Evolutionary conservation across 1,139 yeast species (phyloP).

Genomic region (Arxiozyma heterogenica): DNA sequence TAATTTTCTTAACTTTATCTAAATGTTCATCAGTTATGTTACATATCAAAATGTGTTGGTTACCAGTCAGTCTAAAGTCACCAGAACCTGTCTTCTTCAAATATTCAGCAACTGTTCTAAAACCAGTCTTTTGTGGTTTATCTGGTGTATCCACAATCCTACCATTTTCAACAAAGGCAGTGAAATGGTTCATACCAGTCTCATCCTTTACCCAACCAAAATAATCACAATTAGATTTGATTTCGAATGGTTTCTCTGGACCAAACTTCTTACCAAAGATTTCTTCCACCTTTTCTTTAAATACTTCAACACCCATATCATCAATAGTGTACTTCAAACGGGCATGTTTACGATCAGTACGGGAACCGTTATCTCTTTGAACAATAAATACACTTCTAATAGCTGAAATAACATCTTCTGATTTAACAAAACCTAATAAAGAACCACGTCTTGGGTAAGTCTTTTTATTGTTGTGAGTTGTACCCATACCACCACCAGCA

Average conservation of each 20-base stretch:
- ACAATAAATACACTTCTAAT: slow-evolving; percentile 91
- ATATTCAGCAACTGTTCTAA: slow-evolving; percentile 65
- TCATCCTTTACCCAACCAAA: slow-evolving; percentile 96
- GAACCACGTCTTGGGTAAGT: slow-evolving; percentile 95
- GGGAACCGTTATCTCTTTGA: slow-evolving; percentile 92
- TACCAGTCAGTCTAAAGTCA: slow-evolving; percentile 89
- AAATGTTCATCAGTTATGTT: slow-evolving; percentile 64
- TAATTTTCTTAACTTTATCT: slow-evolving; percentile 48
- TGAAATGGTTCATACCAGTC: slow-evolving; percentile 76
- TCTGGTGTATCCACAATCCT: slow-evolving; percentile 91
- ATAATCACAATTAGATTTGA: slow-evolving; percentile 80
- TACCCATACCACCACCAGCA: slow-evolving; percentile 99
- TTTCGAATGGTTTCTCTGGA: slow-evolving; percentile 60
- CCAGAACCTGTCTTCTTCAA: slow-evolving; percentile 51
- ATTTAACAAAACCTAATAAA: slow-evolving; percentile 63
- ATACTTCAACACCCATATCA: slow-evolving; percentile 78
- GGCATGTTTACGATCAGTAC: slow-evolving; percentile 94
- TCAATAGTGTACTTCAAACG: slow-evolving; percentile 95
- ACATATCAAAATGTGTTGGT: slow-evolving; percentile 80
- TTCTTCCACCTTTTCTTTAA: slow-evolving; percentile 74
- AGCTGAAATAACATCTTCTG: slow-evolving; percentile 61
- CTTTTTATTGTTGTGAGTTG: slow-evolving; percentile 92
- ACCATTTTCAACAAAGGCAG: slow-evolving; percentile 93
- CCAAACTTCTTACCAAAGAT: slow-evolving; percentile 68
- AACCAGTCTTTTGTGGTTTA: slow-evolving; percentile 82